Conservation (phyloP, 2,329 filamentous ascomycete genomes). For the Colletotrichum lindemuthianum region DNA sequence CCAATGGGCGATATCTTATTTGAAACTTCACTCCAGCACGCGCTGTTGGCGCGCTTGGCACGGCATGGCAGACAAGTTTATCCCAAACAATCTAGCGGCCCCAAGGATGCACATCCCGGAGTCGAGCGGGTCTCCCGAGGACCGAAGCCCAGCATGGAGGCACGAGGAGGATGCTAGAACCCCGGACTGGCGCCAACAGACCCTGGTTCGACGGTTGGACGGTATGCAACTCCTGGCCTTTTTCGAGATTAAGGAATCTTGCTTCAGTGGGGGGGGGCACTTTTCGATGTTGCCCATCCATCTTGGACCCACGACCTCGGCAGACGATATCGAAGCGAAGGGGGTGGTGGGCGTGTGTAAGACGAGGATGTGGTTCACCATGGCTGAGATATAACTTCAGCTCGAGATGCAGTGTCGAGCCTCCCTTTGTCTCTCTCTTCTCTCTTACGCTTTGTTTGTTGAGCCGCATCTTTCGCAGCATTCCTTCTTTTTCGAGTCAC, state of each 20-base stretch:
- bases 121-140: slow-evolving; percentile 21
- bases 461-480: slow-evolving; percentile 20
- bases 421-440: neutral
- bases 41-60: slow-evolving; percentile 21
- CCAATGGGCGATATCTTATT: slow-evolving; percentile 24
- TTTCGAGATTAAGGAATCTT: slow-evolving; percentile 26
- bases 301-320: neutral
- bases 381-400: slow-evolving; percentile 14
- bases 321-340: too few relatives aligned
- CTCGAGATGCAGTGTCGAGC: neutral
- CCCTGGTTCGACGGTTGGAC: slow-evolving; percentile 12
- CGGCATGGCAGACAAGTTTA: slow-evolving; percentile 19
- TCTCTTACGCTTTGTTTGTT: neutral
- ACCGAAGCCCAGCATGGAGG: slow-evolving; percentile 27
- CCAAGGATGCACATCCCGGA: slow-evolving; percentile 27
- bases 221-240: slow-evolving; percentile 10
- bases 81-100: slow-evolving; percentile 25
- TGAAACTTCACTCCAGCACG: slow-evolving; percentile 17
- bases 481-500: slow-evolving; percentile 27
- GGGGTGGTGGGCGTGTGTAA: too few relatives aligned
- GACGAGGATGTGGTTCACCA: too few relatives aligned
- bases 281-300: neutral
- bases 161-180: slow-evolving; percentile 10
- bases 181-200: slow-evolving; percentile 17
- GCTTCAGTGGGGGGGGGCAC: slow-evolving; percentile 18